phyloP scores from a whole-genome alignment of 2,329 filamentous ascomycete genomes.

The Fusarium abutilonis region DNA sequence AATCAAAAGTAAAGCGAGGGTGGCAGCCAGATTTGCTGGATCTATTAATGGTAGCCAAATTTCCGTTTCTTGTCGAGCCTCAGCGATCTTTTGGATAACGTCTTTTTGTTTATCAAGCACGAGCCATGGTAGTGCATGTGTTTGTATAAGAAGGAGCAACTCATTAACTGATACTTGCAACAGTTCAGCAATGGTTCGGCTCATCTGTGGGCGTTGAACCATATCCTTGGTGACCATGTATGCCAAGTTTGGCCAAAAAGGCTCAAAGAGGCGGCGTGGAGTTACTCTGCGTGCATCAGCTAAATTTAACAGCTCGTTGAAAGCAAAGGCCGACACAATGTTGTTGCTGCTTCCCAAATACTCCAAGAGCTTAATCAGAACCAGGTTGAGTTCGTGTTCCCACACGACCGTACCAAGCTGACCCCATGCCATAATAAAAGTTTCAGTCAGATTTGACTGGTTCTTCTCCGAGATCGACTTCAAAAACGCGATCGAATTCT shows the following conservation, averaged over 20 bases:
- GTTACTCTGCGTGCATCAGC: constrained; percentile 71
- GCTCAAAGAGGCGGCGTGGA: constrained; percentile 76
- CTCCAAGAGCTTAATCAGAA: constrained; percentile 83
- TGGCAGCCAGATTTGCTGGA: constrained; percentile 64
- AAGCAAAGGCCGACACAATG: constrained; percentile 81
- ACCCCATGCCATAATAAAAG: constrained; percentile 86
- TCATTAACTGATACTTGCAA: constrained; percentile 78
- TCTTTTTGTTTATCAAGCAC: constrained; percentile 81
- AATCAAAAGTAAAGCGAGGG: constrained; percentile 67
- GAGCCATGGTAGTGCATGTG: constrained; percentile 85
- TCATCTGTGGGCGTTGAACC: constrained; percentile 80
- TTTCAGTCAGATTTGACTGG: constrained; percentile 77
- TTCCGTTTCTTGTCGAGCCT: constrained; percentile 76
- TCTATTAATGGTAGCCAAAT: constrained; percentile 66
- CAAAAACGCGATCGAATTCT: constrained; percentile 75
- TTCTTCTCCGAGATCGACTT: constrained; percentile 76
- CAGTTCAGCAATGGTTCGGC: constrained; percentile 81
- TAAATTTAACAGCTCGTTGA: constrained; percentile 81
- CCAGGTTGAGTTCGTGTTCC: constrained; percentile 86
- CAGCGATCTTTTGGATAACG: constrained; percentile 81
- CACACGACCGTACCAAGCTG: constrained; percentile 79
- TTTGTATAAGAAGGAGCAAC: constrained; percentile 79
- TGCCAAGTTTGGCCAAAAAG: constrained; percentile 89
- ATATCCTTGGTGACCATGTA: constrained; percentile 86
- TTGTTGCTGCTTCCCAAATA: constrained; percentile 86